These are phyloP conservation scores for Bremia lactucae DNA, from an alignment of 352 stramenopile genomes.

Conservation along the genomic window DNA sequence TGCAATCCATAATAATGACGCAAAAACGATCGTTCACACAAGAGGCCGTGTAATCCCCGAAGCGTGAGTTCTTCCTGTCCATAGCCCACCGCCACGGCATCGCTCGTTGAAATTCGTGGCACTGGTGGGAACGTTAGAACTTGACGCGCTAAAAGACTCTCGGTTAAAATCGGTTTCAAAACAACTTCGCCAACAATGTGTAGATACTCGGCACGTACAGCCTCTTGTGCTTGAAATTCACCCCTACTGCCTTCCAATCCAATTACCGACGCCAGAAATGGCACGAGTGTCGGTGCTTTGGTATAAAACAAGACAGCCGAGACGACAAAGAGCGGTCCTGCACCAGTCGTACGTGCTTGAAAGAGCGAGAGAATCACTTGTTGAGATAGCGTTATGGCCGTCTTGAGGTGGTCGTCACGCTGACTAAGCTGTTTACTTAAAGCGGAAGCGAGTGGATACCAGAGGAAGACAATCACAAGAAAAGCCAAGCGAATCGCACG, in stretches of 20 bases:
- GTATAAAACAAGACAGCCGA: conserved; percentile 61
- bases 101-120: conserved; percentile 17
- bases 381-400: conserved; percentile 40
- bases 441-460: conserved; percentile 34
- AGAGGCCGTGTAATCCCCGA: conserved; percentile 34
- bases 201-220: conserved; percentile 42
- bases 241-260: conserved; percentile 15
- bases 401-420: conserved; percentile 46
- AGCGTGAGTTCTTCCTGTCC: conserved; percentile 45
- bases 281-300: conserved; percentile 42
- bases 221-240: conserved; percentile 22
- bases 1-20: conserved; percentile 43
- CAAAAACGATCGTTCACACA: conserved; percentile 60
- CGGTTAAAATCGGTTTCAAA: conserved; percentile 56
- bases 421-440: conserved; percentile 51
- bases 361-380: conserved; percentile 49
- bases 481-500: conserved; percentile 44
- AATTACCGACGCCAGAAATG: conserved; percentile 37
- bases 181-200: conserved; percentile 49
- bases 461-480: conserved; percentile 43
- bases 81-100: conserved; percentile 15
- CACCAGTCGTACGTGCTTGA: conserved; percentile 22
- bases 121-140: conserved; percentile 36
- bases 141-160: conserved; percentile 50
- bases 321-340: conserved; percentile 48